A percentile compares a stretch with the other conserved stretches of the same genome.
These are phyloP conservation scores for Crotalaria pallida DNA, from an alignment of 306 rosid genomes.

Conservation along the genomic window DNA sequence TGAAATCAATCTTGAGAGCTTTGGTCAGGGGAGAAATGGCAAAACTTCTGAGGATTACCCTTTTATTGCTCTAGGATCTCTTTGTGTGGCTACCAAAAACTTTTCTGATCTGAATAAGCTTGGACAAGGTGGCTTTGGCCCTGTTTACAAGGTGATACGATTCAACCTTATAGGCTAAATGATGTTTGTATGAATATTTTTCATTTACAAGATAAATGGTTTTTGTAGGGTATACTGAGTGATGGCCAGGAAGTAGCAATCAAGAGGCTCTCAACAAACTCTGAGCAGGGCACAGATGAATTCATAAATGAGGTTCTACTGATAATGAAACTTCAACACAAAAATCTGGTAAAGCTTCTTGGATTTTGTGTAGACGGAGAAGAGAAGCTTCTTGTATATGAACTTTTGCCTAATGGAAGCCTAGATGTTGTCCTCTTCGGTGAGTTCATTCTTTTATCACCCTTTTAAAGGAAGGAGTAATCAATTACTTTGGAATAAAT, in stretches of 20 bases:
- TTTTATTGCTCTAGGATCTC: slow-evolving; percentile 27
- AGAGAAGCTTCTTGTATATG: slow-evolving; percentile 60
- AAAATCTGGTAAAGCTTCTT: slow-evolving; percentile 63
- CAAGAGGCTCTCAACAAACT: slow-evolving; percentile 57
- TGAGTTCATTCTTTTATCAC: slow-evolving; percentile 9
- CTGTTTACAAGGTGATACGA: slow-evolving; percentile 57
- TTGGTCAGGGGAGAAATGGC: neutral
- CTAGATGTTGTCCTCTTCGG: slow-evolving; percentile 56
- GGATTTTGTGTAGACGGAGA: slow-evolving; percentile 58
- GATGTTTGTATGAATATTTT: neutral
- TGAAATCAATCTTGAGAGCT: neutral
- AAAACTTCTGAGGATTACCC: neutral
- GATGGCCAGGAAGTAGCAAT: slow-evolving; percentile 62
- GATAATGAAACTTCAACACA: slow-evolving; percentile 64
- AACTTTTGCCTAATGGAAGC: slow-evolving; percentile 56
- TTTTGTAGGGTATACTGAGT: slow-evolving; percentile 32
- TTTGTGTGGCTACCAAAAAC: slow-evolving; percentile 46
- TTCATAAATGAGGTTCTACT: slow-evolving; percentile 57
- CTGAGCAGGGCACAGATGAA: slow-evolving; percentile 63
- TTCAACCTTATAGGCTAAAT: neutral
- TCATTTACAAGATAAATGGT: neutral
- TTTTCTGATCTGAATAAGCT: slow-evolving; percentile 55
- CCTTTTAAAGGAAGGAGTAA: neutral
- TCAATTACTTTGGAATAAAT: neutral
- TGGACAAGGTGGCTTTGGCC: slow-evolving; percentile 81